Percentiles rank a stretch among this genome's conserved stretches.
Conservation (phyloP, 129 eudicot species). For the Lactuca sativa region DNA sequence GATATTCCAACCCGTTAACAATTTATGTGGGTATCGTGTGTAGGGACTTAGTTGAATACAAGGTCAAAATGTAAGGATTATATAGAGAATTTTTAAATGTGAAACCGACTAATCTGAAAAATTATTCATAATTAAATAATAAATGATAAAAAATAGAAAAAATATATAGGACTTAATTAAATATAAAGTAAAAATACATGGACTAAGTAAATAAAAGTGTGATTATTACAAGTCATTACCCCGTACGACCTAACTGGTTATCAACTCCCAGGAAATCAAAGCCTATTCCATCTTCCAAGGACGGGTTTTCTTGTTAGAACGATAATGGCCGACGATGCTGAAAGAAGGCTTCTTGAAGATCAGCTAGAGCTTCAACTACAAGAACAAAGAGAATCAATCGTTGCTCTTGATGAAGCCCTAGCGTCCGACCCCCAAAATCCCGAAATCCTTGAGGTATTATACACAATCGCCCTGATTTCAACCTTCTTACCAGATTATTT, state of each 20-base stretch:
- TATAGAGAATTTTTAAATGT: no score
- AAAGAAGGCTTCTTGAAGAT: constrained; percentile 67
- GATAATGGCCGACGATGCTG: constrained; percentile 73
- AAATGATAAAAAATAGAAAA: no score
- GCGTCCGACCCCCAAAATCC: constrained; percentile 63
- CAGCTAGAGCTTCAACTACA: constrained; percentile 79
- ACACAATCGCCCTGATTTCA: constrained; percentile 9
- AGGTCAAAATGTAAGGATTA: no score
- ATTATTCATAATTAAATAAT: no score
- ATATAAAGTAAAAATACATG: no score
- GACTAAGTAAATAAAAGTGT: no score
- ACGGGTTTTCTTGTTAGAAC: not conserved
- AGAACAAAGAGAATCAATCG: constrained; percentile 79
- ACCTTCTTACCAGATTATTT: not conserved
- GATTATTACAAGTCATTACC: not conserved
- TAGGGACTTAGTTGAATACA: no score
- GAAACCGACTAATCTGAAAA: no score
- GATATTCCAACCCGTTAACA: no score
- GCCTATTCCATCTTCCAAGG: not conserved
- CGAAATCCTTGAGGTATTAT: constrained; percentile 72
- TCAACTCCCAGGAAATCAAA: not conserved
- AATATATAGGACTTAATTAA: no score
- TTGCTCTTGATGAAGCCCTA: constrained; percentile 65
- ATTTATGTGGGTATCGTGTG: no score
- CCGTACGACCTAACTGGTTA: constrained; percentile 25